Evolutionary conservation across 805 yeast genomes (phyloP).

Genomic region (Ogataea henricii): DNA sequence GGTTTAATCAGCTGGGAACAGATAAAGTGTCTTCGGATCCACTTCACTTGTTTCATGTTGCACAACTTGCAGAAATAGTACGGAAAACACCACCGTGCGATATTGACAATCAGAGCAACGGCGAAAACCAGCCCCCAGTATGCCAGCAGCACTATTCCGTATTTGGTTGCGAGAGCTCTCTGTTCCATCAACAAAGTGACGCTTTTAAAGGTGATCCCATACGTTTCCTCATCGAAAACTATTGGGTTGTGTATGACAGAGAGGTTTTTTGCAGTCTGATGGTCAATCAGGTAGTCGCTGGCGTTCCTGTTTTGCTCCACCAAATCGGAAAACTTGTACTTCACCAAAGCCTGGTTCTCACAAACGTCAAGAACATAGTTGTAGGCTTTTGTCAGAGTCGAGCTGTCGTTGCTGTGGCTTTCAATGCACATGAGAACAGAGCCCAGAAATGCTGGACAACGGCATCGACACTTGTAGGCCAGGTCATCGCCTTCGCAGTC

Average conservation of each 20-base stretch:
- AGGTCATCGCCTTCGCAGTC: constrained; percentile 37
- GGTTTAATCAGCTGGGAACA: constrained; percentile 36
- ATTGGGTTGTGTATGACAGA: constrained; percentile 33
- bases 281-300: constrained; percentile 24
- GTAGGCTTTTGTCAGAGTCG: constrained; percentile 34
- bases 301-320: constrained; percentile 33
- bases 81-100: constrained; percentile 40
- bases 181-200: constrained; percentile 32
- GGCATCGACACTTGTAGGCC: constrained; percentile 38
- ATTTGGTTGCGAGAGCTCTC: constrained; percentile 32
- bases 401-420: constrained; percentile 28
- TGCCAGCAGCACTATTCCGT: constrained; percentile 31
- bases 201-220: constrained; percentile 30
- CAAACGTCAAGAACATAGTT: constrained; percentile 38
- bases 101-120: constrained; percentile 30
- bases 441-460: constrained; percentile 36
- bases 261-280: constrained; percentile 11
- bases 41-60: constrained; percentile 24
- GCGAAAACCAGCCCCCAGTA: constrained; percentile 37
- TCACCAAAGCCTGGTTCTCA: constrained; percentile 33
- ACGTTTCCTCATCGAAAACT: constrained; percentile 25
- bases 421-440: constrained; percentile 40
- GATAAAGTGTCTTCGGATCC: constrained; percentile 36
- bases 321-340: constrained; percentile 31
- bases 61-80: constrained; percentile 26